phyloP scores from a whole-genome alignment of 148 eudicot genomes.

The Diospyros kaki region DNA sequence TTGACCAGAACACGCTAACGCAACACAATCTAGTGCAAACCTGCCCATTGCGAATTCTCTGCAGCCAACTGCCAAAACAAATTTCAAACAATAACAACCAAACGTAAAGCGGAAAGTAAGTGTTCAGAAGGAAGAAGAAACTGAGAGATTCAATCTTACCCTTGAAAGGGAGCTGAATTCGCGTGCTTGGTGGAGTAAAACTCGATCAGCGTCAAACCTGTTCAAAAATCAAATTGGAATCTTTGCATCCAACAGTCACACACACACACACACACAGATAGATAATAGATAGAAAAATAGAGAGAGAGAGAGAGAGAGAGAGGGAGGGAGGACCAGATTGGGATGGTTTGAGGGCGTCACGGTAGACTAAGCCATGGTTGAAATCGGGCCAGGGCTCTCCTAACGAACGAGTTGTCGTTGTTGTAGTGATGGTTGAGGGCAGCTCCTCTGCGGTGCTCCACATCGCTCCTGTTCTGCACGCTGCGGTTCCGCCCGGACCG shows the following conservation, averaged over 20 bases:
- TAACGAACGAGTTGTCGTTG: constrained; percentile 16
- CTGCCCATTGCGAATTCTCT: constrained; percentile 75
- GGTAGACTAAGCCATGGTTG: constrained; percentile 63
- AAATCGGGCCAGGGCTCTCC: constrained; percentile 81
- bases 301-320: constrained; percentile 12
- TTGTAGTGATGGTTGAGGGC: too few relatives aligned
- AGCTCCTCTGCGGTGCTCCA: neutral
- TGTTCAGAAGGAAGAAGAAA: neutral
- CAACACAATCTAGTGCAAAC: constrained; percentile 21
- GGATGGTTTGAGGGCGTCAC: constrained; percentile 47
- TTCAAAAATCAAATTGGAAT: neutral
- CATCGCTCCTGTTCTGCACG: neutral
- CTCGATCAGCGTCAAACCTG: constrained; percentile 60
- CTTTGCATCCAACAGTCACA: neutral
- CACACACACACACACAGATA: too few relatives aligned
- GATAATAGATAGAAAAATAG: neutral
- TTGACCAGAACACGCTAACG: constrained; percentile 3
- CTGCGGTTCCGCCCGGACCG: neutral
- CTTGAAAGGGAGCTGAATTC: constrained; percentile 76
- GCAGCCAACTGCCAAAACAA: constrained; percentile 67
- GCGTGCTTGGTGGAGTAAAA: constrained; percentile 66
- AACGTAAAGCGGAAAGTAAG: neutral
- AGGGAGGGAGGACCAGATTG: constrained; percentile 36
- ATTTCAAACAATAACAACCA: neutral
- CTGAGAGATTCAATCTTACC: constrained; percentile 29